Conservation (phyloP, 2,329 filamentous ascomycete species). For the Beauveria sp. region DNA sequence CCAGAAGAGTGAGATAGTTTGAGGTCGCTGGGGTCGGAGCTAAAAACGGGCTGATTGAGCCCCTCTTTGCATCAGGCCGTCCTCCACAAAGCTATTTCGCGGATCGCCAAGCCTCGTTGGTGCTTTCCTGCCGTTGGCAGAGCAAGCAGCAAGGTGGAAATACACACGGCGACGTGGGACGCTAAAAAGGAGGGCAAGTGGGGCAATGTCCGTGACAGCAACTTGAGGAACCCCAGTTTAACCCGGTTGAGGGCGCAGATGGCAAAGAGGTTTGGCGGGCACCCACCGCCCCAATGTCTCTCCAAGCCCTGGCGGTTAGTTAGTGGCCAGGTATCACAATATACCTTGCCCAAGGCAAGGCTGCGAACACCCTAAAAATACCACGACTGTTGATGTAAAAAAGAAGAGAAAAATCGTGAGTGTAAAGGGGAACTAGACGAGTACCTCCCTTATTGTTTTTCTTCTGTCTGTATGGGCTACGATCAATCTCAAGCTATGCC, state of each 20-base stretch:
- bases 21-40: background rate
- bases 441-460: no score
- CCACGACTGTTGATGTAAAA: no score
- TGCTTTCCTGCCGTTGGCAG: background rate
- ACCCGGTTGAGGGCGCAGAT: background rate
- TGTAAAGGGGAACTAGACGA: no score
- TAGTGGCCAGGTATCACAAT: no score
- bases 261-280: background rate
- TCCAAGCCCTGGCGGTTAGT: background rate
- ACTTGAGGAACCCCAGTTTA: background rate
- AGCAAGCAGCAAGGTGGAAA: background rate
- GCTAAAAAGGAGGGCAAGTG: background rate
- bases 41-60: background rate
- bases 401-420: no score
- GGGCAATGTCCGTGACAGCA: background rate
- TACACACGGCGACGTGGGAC: background rate
- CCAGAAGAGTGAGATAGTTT: background rate
- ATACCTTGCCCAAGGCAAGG: no score
- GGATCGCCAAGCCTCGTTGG: slow-evolving; percentile 1
- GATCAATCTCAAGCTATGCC: background rate
- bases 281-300: background rate
- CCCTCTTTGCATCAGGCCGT: background rate
- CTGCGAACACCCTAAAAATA: no score
- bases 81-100: slow-evolving; percentile 6
- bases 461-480: no score